A percentile compares a stretch with the other conserved stretches of the same genome.
Conservation (phyloP, 176 grass and related monocot genomes). For the Phoenix roebelenii region DNA sequence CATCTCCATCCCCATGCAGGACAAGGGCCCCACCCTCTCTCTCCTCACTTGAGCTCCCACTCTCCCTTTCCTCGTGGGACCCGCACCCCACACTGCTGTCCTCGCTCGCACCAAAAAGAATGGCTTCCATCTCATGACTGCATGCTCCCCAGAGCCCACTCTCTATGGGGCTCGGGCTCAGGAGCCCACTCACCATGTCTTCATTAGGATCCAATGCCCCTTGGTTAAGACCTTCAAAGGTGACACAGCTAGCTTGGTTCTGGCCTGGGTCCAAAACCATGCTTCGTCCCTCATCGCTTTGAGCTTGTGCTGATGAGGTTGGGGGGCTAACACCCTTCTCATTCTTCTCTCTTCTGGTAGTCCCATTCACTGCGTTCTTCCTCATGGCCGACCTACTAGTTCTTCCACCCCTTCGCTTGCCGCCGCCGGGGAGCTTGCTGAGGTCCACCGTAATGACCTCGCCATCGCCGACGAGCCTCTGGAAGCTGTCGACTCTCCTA, state of each 20-base stretch:
- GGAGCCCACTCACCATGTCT: constrained; percentile 23
- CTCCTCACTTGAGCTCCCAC: background rate
- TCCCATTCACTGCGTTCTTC: background rate
- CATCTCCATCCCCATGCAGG: too few species aligned
- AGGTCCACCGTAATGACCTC: constrained; percentile 23
- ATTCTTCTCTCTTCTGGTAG: background rate
- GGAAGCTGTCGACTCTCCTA: constrained; percentile 4
- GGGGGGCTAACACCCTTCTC: background rate
- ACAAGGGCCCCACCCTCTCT: background rate
- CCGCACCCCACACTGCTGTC: too few species aligned
- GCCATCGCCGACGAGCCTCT: background rate
- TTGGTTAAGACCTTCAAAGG: background rate
- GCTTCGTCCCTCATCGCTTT: constrained; percentile 19
- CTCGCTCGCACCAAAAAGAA: too few species aligned
- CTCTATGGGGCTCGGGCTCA: constrained; percentile 6
- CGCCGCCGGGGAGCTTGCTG: constrained; percentile 34
- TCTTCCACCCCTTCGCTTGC: constrained; percentile 34
- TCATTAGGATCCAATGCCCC: constrained; percentile 27
- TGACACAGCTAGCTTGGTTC: constrained; percentile 17
- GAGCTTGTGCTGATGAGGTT: background rate
- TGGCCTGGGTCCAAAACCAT: background rate
- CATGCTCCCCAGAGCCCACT: background rate
- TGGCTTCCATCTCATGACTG: too few species aligned
- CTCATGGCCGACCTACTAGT: background rate
- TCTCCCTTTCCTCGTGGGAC: too few species aligned